A percentile compares a stretch with the other conserved stretches of the same genome.
phyloP scores from a whole-genome alignment of 2,329 filamentous ascomycete genomes.

The Xylaria sp. region DNA sequence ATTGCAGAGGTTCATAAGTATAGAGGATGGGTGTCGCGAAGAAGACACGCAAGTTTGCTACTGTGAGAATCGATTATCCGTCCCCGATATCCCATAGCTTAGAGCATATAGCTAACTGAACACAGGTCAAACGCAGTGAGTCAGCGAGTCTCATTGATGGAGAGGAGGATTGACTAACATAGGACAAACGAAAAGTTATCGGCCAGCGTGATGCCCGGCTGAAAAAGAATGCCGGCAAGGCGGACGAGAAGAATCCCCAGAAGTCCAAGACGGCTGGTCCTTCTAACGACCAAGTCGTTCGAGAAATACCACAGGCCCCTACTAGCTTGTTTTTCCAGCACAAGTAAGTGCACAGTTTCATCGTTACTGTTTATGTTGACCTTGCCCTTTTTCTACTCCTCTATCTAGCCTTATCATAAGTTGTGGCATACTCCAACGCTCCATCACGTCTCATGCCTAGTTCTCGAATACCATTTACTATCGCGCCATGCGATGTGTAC shows the following conservation, averaged over 20 bases:
- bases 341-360: conserved; percentile 47
- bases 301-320: conserved; percentile 82
- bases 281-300: conserved; percentile 65
- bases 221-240: conserved; percentile 78
- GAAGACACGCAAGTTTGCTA: conserved; percentile 31
- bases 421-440: not conserved
- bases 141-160: not conserved
- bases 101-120: conserved; percentile 37
- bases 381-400: not conserved
- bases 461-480: no score
- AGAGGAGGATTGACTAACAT: conserved; percentile 10
- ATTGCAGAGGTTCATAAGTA: not conserved
- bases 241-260: conserved; percentile 61
- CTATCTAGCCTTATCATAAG: not conserved
- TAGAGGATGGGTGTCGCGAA: conserved; percentile 26
- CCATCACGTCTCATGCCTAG: not conserved
- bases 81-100: conserved; percentile 19
- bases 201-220: conserved; percentile 79
- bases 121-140: conserved; percentile 40
- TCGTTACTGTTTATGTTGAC: not conserved
- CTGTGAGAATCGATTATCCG: conserved; percentile 9
- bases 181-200: conserved; percentile 58
- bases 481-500: no score
- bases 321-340: conserved; percentile 82
- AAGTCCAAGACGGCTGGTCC: conserved; percentile 59